Evolutionary conservation across 2,329 filamentous ascomycete genomes (phyloP).

Genomic region (Fragosphaeria purpurea): DNA sequence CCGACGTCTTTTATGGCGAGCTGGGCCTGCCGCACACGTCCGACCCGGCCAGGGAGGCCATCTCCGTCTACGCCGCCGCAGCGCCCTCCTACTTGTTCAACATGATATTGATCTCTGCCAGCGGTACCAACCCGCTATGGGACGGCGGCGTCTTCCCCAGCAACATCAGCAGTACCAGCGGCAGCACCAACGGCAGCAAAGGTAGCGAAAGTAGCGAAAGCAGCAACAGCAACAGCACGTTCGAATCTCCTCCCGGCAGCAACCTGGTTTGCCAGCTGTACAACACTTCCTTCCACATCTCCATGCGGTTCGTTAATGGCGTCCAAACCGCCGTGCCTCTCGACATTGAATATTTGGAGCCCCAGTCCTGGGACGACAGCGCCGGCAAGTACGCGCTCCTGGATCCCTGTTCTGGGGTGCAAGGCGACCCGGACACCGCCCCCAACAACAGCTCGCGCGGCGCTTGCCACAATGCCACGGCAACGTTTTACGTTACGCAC

Average conservation of each 20-base stretch:
- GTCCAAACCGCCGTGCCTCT: conserved; percentile 4
- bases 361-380: conserved; percentile 7
- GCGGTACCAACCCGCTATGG: conserved; percentile 1
- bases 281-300: conserved; percentile 9
- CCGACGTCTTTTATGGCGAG: conserved; percentile 7
- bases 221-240: conserved; percentile 2
- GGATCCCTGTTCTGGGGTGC: neutral
- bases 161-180: conserved; percentile 1
- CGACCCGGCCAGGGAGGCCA: neutral
- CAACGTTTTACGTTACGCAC: conserved; percentile 2
- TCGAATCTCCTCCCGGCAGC: neutral
- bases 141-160: neutral
- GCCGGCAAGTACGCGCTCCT: neutral
- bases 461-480: conserved; percentile 1
- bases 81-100: conserved; percentile 6
- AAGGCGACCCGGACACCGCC: neutral
- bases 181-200: too few relatives aligned
- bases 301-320: conserved; percentile 2
- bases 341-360: neutral
- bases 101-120: conserved; percentile 3
- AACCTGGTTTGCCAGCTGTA: conserved; percentile 11
- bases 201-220: too few relatives aligned
- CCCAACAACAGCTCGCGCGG: neutral
- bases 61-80: conserved; percentile 1
- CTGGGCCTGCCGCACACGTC: neutral